These are phyloP conservation scores for Talaromyces albobiverticillius DNA, from an alignment of 2,329 filamentous ascomycete genomes.

Conservation along the genomic window DNA sequence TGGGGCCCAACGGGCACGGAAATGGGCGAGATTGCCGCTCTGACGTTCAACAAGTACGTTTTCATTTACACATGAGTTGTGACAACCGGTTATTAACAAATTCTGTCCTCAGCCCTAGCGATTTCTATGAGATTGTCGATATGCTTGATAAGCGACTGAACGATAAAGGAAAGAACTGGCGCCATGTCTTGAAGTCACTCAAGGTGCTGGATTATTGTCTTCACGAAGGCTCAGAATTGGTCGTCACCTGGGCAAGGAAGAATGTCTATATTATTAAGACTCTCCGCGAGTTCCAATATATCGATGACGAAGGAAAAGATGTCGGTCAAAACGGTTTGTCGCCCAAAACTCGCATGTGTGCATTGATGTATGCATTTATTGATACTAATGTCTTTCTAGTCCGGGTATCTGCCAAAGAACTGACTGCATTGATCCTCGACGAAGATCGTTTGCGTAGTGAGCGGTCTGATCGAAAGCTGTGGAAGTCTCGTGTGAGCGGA, in stretches of 20 bases:
- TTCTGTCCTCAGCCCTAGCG: conserved; percentile 66
- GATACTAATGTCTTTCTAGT: conserved; percentile 53
- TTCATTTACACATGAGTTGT: not conserved
- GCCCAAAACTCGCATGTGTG: not conserved
- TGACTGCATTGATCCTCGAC: conserved; percentile 86
- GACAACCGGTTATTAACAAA: conserved; percentile 1
- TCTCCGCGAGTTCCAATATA: conserved; percentile 91
- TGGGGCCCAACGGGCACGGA: conserved; percentile 98
- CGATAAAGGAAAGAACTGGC: conserved; percentile 99
- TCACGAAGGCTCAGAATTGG: conserved; percentile 92
- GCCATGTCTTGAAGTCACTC: conserved; percentile 93
- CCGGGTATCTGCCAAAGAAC: conserved; percentile 90
- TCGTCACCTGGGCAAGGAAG: conserved; percentile 96
- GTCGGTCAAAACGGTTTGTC: conserved; percentile 90
- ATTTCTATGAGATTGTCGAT: conserved; percentile 99
- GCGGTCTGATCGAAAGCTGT: conserved; percentile 84
- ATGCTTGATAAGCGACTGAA: conserved; percentile 99
- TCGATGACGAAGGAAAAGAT: conserved; percentile 92
- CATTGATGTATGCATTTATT: not conserved
- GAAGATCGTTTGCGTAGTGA: conserved; percentile 90
- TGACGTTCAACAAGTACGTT: conserved; percentile 94
- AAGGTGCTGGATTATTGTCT: conserved; percentile 98
- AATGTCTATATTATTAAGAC: conserved; percentile 99
- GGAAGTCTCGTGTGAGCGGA: conserved; percentile 94
- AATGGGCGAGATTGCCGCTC: conserved; percentile 97